A percentile compares a stretch with the other conserved stretches of the same genome.
Evolutionary conservation across 1,284 basidiomycete genomes (phyloP).

Genomic region (Irpex lacteus): DNA sequence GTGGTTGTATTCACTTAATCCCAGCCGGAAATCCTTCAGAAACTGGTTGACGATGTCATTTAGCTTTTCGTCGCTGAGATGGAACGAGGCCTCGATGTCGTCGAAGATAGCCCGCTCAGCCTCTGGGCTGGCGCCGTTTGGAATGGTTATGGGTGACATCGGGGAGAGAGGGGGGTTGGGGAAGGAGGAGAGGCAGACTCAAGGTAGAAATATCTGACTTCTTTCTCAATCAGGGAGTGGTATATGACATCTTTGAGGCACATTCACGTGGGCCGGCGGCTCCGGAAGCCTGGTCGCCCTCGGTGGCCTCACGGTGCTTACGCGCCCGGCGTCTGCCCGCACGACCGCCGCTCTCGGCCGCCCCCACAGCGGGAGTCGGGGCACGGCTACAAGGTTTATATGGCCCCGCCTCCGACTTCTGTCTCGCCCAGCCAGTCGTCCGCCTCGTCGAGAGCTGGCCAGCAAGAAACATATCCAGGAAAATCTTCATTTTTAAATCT

Average conservation of each 20-base stretch:
- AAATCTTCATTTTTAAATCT: not conserved
- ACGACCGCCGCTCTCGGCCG: not conserved
- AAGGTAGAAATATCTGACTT: not conserved
- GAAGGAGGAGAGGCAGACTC: not conserved
- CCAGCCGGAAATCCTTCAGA: slow-evolving; percentile 72
- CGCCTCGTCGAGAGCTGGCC: not conserved
- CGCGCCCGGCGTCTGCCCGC: not conserved
- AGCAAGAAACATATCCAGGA: not conserved
- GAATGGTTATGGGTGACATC: slow-evolving; percentile 25
- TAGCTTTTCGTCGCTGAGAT: slow-evolving; percentile 59
- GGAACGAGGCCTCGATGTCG: slow-evolving; percentile 66
- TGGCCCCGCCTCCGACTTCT: not conserved
- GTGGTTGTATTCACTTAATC: slow-evolving; percentile 69
- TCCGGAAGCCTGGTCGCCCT: not conserved
- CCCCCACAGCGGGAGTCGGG: not conserved
- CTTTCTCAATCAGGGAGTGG: not conserved
- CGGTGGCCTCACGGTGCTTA: not conserved
- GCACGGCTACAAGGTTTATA: not conserved
- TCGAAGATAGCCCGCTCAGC: slow-evolving; percentile 31
- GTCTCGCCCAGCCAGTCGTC: not conserved
- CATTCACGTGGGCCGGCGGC: slow-evolving; percentile 1
- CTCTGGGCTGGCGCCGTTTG: slow-evolving; percentile 20
- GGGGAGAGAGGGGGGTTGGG: slow-evolving; percentile 11
- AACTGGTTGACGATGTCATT: slow-evolving; percentile 75
- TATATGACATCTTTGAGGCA: slow-evolving; percentile 3